A percentile compares a stretch with the other conserved stretches of the same genome.
Evolutionary conservation across 2,329 filamentous ascomycete genomes (phyloP).

Genomic region (Lecanoromycetidae sp.): DNA sequence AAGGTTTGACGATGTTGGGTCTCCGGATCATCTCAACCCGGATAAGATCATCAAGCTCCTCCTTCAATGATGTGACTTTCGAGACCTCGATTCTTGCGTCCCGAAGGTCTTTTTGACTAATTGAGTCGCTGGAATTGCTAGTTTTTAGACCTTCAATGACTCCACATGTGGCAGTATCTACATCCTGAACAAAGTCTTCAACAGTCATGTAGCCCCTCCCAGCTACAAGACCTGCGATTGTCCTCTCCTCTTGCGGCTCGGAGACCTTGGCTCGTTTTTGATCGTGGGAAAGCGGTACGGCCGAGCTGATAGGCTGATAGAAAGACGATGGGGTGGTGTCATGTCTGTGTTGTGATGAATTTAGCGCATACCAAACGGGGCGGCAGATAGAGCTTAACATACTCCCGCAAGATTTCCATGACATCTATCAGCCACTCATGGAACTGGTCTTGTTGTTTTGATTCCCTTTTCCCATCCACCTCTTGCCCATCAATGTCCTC

Average conservation of each 20-base stretch:
- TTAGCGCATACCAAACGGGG: constrained; percentile 16
- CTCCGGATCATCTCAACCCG: constrained; percentile 31
- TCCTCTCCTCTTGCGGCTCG: constrained; percentile 23
- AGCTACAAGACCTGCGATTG: constrained; percentile 30
- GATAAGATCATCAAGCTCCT: constrained; percentile 11
- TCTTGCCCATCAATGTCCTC: constrained; percentile 23
- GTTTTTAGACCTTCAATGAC: constrained; percentile 28
- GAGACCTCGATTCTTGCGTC: constrained; percentile 15
- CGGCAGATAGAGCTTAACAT: constrained; percentile 21
- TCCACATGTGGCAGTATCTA: constrained; percentile 29
- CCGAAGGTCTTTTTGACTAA: constrained; percentile 23
- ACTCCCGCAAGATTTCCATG: constrained; percentile 35
- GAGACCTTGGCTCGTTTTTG: constrained; percentile 35
- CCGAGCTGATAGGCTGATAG: constrained; percentile 28
- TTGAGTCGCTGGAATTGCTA: constrained; percentile 14
- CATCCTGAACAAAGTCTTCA: constrained; percentile 32
- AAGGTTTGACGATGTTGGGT: constrained; percentile 15
- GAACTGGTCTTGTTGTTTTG: constrained; percentile 23
- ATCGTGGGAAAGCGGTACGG: constrained; percentile 8
- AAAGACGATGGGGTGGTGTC: constrained; percentile 38
- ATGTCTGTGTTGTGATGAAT: constrained; percentile 13
- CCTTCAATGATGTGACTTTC: neutral
- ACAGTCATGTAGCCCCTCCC: constrained; percentile 31
- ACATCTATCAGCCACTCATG: constrained; percentile 32
- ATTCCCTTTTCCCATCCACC: constrained; percentile 2